phyloP scores from a whole-genome alignment of 1,284 basidiomycete species.

The Somion occarium region DNA sequence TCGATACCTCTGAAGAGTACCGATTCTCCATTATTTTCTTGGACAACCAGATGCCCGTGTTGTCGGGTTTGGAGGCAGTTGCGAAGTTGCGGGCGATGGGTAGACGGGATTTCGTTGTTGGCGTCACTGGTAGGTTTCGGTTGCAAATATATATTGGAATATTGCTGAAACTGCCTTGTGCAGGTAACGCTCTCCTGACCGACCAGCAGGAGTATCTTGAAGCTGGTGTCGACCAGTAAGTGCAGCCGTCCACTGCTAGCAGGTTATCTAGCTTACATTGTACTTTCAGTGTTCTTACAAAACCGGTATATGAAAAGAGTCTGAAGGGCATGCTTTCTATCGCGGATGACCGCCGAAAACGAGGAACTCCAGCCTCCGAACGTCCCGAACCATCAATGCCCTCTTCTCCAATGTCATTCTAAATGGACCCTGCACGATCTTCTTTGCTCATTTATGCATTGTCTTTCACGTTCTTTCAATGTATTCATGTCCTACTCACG shows the following conservation, averaged over 20 bases:
- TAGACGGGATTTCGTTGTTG: conserved; percentile 72
- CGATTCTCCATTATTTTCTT: conserved; percentile 74
- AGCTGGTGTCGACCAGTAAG: conserved; percentile 74
- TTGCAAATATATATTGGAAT: background rate
- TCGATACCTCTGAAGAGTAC: conserved; percentile 19
- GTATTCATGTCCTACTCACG: too few relatives aligned
- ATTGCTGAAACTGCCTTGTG: too few relatives aligned
- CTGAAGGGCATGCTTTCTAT: conserved; percentile 30
- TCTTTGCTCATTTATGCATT: too few relatives aligned
- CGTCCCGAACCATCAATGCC: background rate
- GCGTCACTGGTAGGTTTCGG: conserved; percentile 58
- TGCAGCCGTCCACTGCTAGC: conserved; percentile 10
- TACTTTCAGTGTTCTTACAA: conserved; percentile 33
- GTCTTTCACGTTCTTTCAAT: too few relatives aligned
- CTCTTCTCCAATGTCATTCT: background rate
- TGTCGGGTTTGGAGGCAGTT: conserved; percentile 75
- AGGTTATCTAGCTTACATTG: conserved; percentile 5
- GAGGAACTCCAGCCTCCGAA: conserved; percentile 10
- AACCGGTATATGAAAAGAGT: conserved; percentile 34
- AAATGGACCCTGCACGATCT: too few relatives aligned
- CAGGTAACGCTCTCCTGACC: conserved; percentile 59
- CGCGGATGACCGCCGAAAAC: conserved; percentile 29
- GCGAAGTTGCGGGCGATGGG: conserved; percentile 62
- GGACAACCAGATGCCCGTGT: conserved; percentile 86
- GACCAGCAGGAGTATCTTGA: conserved; percentile 74